Conservation (phyloP, 176 grass and related monocot genomes). For the Tillandsia leiboldiana region DNA sequence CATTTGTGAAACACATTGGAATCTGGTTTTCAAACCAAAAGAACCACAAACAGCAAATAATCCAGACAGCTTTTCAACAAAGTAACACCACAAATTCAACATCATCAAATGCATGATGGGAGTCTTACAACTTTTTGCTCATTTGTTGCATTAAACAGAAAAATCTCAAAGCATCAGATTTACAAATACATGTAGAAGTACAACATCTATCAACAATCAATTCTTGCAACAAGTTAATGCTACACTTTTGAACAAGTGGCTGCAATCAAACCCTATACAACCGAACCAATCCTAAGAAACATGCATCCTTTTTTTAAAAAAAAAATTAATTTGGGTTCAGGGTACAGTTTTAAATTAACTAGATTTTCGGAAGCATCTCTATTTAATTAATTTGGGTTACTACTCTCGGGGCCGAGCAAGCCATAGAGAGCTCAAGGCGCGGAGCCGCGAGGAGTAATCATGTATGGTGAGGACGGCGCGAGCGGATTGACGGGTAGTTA, state of each 20-base stretch:
- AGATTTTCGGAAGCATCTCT: not conserved
- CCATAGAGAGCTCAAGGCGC: constrained; percentile 87
- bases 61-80: too few relatives aligned
- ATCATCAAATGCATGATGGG: too few relatives aligned
- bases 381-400: not conserved
- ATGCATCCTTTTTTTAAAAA: not conserved
- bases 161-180: not conserved
- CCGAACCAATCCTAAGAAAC: not conserved
- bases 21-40: too few relatives aligned
- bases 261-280: not conserved
- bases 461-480: constrained; percentile 82
- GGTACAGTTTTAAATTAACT: not conserved
- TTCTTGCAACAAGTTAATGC: not conserved
- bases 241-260: not conserved
- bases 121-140: too few relatives aligned
- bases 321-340: not conserved
- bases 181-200: not conserved
- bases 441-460: constrained; percentile 72
- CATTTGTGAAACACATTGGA: too few relatives aligned
- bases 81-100: too few relatives aligned
- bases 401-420: constrained; percentile 71
- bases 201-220: not conserved
- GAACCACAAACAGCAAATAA: too few relatives aligned
- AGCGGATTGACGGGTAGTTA: constrained; percentile 82
- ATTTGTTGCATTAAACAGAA: too few relatives aligned